A percentile compares a stretch with the other conserved stretches of the same genome.
These are phyloP conservation scores for Paramecium primaurelia DNA, from an alignment of 73 alveolate genomes.

Conservation along the genomic window DNA sequence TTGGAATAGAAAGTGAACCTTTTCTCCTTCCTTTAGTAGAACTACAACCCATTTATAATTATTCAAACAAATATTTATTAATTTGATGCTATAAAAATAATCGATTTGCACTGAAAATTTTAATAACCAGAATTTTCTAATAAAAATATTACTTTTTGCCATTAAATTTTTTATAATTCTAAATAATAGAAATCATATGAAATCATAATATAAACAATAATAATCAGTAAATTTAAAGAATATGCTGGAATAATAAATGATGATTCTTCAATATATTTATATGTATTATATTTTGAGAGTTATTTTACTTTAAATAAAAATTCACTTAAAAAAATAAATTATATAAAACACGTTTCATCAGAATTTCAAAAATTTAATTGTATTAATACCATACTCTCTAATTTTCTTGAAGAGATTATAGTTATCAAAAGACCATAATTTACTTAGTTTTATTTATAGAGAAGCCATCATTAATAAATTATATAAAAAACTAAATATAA, in stretches of 20 bases:
- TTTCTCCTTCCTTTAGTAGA: background rate
- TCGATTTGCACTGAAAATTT: background rate
- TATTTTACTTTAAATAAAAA: background rate
- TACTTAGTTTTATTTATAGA: background rate
- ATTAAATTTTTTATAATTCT: background rate
- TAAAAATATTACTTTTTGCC: background rate
- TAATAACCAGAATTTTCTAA: background rate
- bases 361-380: background rate
- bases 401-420: background rate
- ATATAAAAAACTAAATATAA: background rate
- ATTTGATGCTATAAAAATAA: background rate
- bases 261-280: background rate
- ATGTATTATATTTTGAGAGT: background rate
- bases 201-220: no score
- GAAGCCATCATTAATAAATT: background rate
- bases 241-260: background rate
- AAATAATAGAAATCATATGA: background rate
- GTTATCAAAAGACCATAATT: background rate
- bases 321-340: background rate
- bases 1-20: background rate
- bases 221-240: background rate
- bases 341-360: background rate
- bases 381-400: background rate
- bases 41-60: background rate
- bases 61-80: background rate